Percentiles rank a stretch among this genome's conserved stretches.
phyloP scores from a whole-genome alignment of 129 eudicot genomes.

The Oenanthe sinensis region DNA sequence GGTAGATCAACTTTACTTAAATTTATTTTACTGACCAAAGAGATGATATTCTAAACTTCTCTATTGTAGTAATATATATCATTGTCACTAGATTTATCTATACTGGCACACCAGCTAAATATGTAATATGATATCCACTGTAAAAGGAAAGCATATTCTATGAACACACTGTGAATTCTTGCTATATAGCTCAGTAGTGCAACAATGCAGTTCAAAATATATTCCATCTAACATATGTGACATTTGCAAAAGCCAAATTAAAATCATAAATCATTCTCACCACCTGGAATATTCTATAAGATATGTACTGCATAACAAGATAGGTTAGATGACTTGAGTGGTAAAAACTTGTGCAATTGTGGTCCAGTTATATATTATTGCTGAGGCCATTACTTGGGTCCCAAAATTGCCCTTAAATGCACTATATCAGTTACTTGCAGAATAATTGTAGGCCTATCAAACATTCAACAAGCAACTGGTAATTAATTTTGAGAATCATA shows the following conservation, averaged over 20 bases:
- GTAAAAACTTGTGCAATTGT: background rate
- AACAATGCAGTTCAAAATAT: background rate
- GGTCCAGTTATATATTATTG: constrained; percentile 4
- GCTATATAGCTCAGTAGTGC: background rate
- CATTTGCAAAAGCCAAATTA: background rate
- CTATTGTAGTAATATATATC: background rate
- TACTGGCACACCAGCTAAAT: background rate
- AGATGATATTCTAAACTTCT: background rate
- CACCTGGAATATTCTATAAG: background rate
- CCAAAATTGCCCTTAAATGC: constrained; percentile 5
- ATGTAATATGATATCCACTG: background rate
- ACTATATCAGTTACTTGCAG: background rate
- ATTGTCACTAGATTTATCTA: background rate
- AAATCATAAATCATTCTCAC: background rate
- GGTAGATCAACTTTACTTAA: background rate
- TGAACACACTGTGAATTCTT: background rate
- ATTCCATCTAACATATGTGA: constrained; percentile 1
- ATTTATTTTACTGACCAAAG: background rate
- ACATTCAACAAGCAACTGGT: background rate
- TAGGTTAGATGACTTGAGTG: constrained; percentile 5
- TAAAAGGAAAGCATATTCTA: background rate
- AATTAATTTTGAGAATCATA: too few relatives aligned
- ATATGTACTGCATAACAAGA: background rate
- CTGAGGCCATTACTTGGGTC: constrained; percentile 10
- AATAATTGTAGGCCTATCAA: background rate